Base-by-base conservation (phyloP, 306 rosid genomes). In the Lotus japonicus region DNA sequence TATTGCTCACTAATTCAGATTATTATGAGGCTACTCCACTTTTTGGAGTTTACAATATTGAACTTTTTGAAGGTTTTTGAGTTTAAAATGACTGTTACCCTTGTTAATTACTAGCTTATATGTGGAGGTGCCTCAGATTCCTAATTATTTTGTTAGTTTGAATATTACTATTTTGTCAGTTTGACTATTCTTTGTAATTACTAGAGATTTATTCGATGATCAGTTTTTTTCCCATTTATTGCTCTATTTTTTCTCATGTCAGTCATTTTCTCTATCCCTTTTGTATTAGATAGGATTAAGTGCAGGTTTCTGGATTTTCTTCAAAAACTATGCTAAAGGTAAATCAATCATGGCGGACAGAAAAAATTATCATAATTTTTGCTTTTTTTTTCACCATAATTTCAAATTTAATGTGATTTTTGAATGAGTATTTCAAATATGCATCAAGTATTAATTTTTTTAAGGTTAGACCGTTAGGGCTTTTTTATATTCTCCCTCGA, bases 181-280 rank as follows among this genome's bases (percentile, higher is more conserved):
- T 11, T 36, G 14, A 38, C 1, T 17, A 62, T 78, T 75, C 79
- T 80, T 82, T 81, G 68, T 68, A 79, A 62, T 31, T 31, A 5
- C 73, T 77, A 52, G 80, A 67, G 48, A 69, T 75, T 51, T 70
- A 31, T 70, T 68, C 19, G 21, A 43, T 7, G 16, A 66, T 59
- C 66, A 56, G 18, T 3, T 21, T 14, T 9, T 31, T 2, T 19
- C 1, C 36, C n/a, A n/a, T n/a, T 55, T 5, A 14, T 13, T 9
- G 38, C 8, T 8, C 52, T 51, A 18, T 11, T 3, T 53, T 31
- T 46, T 57, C 17, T 11, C 3, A 11, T 56, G 0, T 19, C 14
- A 12, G 38, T 2, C n/a, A 26, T 2, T 26, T 3, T 26, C 31
- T 26, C 31, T 26, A 21, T 21, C 26, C 1, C 3, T 1, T 3